Conservation (phyloP, 768 basidiomycete genomes). For the Xanthoconium purpureum region DNA sequence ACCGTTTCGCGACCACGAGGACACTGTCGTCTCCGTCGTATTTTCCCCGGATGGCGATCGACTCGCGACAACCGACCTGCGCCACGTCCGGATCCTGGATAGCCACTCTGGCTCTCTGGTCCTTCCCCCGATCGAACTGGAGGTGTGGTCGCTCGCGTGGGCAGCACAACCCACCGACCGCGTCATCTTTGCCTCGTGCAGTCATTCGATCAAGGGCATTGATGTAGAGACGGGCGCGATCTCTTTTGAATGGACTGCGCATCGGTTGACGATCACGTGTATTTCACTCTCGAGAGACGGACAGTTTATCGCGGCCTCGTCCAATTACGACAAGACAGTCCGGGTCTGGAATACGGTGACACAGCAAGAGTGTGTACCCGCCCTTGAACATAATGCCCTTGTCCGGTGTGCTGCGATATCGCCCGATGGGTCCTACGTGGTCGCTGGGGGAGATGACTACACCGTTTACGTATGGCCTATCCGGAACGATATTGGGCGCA, state of each 20-base stretch:
- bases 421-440: background rate
- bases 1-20: background rate
- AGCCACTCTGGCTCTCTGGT: background rate
- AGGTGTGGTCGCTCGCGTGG: background rate
- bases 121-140: background rate
- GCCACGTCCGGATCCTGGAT: background rate
- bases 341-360: slow-evolving; percentile 12
- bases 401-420: slow-evolving; percentile 1
- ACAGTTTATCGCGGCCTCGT: slow-evolving; percentile 6
- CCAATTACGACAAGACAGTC: slow-evolving; percentile 10
- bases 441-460: background rate
- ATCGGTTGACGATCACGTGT: slow-evolving; percentile 2
- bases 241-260: slow-evolving; percentile 4
- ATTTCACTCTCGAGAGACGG: slow-evolving; percentile 13
- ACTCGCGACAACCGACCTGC: background rate
- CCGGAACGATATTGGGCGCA: background rate
- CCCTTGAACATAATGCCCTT: background rate
- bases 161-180: background rate
- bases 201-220: background rate
- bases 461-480: slow-evolving; percentile 2
- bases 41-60: slow-evolving; percentile 2
- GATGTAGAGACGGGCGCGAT: background rate
- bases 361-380: background rate
- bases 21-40: background rate
- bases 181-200: background rate